A percentile compares a stretch with the other conserved stretches of the same genome.
phyloP scores from a whole-genome alignment of 176 grass and related monocot genomes.

The Phyllostachys edulis region DNA sequence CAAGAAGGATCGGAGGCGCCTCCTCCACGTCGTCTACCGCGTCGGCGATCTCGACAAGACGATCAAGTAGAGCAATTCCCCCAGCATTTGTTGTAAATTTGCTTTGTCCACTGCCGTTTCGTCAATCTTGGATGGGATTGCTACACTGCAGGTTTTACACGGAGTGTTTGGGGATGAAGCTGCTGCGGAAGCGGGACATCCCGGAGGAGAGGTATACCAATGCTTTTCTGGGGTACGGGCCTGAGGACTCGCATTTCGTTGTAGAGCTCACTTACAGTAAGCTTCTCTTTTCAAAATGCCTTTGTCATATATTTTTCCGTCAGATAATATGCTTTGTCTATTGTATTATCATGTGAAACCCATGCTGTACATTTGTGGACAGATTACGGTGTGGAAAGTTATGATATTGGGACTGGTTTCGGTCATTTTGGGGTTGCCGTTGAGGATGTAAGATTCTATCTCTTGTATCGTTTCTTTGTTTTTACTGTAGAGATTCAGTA shows the following conservation, averaged over 20 bases:
- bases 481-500: conserved; percentile 8
- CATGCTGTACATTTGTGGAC: conserved; percentile 10
- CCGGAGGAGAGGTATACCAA: conserved; percentile 97
- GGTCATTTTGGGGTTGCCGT: conserved; percentile 95
- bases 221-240: conserved; percentile 89
- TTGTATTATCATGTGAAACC: background rate
- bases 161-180: conserved; percentile 90
- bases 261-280: conserved; percentile 95
- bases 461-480: background rate
- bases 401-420: conserved; percentile 77
- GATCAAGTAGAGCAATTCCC: conserved; percentile 62
- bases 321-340: background rate
- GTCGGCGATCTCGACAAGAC: conserved; percentile 96
- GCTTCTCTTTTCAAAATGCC: conserved; percentile 13
- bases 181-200: conserved; percentile 79
- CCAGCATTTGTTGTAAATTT: background rate
- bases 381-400: conserved; percentile 92
- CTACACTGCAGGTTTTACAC: conserved; percentile 74
- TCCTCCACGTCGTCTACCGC: conserved; percentile 90
- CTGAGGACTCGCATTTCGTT: conserved; percentile 94
- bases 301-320: background rate
- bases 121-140: conserved; percentile 10
- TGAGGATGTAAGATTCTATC: conserved; percentile 69
- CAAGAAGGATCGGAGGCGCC: conserved; percentile 71
- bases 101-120: background rate